phyloP scores from a whole-genome alignment of 352 stramenopile species.

The Saprolegnia diclina region DNA sequence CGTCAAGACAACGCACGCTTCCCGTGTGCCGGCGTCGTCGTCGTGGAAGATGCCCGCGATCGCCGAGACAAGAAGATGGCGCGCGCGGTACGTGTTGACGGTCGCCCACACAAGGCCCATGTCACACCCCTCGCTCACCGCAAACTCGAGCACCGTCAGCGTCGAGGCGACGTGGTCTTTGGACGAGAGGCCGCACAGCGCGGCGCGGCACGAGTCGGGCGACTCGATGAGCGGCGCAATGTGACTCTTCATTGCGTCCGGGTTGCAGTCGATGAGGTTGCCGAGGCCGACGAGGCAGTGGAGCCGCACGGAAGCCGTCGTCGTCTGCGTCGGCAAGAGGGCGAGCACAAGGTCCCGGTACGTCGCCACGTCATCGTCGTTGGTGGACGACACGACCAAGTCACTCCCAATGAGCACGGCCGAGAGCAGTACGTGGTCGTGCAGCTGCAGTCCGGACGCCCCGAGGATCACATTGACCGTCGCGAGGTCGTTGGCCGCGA shows the following conservation, averaged over 20 bases:
- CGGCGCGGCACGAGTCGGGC: neutral
- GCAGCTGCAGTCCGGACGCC: neutral
- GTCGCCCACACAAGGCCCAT: constrained; percentile 2
- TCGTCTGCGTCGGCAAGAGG: constrained; percentile 2
- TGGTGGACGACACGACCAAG: neutral
- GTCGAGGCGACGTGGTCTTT: neutral
- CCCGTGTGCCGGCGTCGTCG: neutral
- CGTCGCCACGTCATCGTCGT: neutral
- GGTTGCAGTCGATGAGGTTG: neutral
- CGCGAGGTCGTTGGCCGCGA: constrained; percentile 44
- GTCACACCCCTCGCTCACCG: neutral
- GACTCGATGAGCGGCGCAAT: neutral
- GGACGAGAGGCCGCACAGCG: neutral
- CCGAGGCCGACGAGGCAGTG: neutral
- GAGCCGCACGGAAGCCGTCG: neutral
- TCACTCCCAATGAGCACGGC: constrained; percentile 7
- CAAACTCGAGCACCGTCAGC: constrained; percentile 13
- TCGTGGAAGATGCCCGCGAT: neutral
- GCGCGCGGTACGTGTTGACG: constrained; percentile 5
- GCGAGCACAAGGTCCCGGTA: constrained; percentile 2
- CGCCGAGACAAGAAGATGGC: neutral
- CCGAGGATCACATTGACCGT: constrained; percentile 6
- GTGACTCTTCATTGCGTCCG: neutral
- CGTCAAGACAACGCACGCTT: neutral
- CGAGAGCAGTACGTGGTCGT: constrained; percentile 7